A percentile compares a stretch with the other conserved stretches of the same genome.
Evolutionary conservation across 2,329 filamentous ascomycete genomes (phyloP).

Genomic region (Aphanoascus verrucosus): DNA sequence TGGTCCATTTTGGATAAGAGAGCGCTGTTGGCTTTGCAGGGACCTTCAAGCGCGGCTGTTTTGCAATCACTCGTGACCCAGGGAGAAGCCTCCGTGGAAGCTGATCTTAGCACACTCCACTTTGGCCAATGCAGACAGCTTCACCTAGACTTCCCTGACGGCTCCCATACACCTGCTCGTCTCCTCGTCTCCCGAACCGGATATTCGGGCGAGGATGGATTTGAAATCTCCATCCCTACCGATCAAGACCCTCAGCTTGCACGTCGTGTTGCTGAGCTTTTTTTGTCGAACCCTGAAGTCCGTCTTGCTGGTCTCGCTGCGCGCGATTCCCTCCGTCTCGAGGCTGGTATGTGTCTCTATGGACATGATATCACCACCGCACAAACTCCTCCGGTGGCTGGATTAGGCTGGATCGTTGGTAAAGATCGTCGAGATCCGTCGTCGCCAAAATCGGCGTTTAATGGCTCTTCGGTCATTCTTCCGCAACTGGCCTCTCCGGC

Average conservation of each 20-base stretch:
- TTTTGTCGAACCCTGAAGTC: conserved; percentile 56
- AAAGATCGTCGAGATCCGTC: conserved; percentile 55
- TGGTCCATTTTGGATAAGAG: conserved; percentile 63
- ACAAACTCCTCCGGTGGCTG: conserved; percentile 57
- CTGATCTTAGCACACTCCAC: conserved; percentile 57
- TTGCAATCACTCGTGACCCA: conserved; percentile 52
- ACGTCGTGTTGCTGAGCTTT: conserved; percentile 51
- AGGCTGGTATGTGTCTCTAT: conserved; percentile 99
- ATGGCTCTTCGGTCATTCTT: conserved; percentile 69
- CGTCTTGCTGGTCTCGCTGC: conserved; percentile 81
- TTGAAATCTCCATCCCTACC: conserved; percentile 79
- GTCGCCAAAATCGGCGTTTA: conserved; percentile 56
- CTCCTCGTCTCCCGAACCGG: conserved; percentile 77
- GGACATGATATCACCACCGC: conserved; percentile 88
- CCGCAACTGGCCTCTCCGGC: conserved; percentile 51
- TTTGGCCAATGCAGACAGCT: conserved; percentile 68
- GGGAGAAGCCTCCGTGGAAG: conserved; percentile 33
- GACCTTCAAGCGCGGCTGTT: conserved; percentile 62
- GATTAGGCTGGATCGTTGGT: conserved; percentile 70
- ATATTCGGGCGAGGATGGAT: conserved; percentile 96
- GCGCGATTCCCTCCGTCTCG: conserved; percentile 80
- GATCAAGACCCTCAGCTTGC: conserved; percentile 44
- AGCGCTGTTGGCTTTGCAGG: conserved; percentile 81
- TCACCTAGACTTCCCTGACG: conserved; percentile 50
- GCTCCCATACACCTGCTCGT: conserved; percentile 41